These are phyloP conservation scores for Trametes meyenii DNA, from an alignment of 768 basidiomycete species.

Conservation along the genomic window DNA sequence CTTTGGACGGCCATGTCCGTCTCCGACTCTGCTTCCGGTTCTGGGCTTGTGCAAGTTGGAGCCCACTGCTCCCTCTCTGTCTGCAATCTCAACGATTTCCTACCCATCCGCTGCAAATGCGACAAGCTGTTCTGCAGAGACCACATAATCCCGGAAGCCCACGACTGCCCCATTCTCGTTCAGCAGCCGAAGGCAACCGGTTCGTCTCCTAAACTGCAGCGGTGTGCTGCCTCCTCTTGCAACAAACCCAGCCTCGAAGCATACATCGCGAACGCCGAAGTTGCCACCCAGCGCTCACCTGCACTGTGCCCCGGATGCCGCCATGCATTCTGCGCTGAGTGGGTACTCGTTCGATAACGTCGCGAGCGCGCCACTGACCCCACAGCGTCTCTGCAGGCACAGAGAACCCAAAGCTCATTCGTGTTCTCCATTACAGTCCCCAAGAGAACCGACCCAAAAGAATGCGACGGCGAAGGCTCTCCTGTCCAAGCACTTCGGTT, in stretches of 20 bases:
- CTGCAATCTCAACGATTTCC: conserved; percentile 71
- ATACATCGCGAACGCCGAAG: conserved; percentile 35
- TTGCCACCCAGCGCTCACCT: conserved; percentile 31
- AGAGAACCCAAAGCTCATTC: conserved; percentile 64
- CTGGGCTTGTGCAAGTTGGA: conserved; percentile 43
- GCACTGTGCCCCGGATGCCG: conserved; percentile 56
- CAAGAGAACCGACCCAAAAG: conserved; percentile 32
- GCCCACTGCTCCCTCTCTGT: conserved; percentile 60
- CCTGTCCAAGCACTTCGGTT: conserved; percentile 54
- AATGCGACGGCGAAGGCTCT: conserved; percentile 55
- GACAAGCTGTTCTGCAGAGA: conserved; percentile 59
- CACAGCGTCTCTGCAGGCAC: conserved; percentile 48
- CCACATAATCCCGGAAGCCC: conserved; percentile 63
- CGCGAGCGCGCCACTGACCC: not conserved
- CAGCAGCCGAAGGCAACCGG: not conserved
- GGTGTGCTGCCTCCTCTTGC: conserved; percentile 57
- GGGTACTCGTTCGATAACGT: conserved; percentile 24
- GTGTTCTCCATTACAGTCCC: conserved; percentile 41
- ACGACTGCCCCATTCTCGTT: conserved; percentile 49
- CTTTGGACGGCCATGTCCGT: not conserved
- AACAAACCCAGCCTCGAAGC: conserved; percentile 55
- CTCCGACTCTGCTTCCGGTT: not conserved
- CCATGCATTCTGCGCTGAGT: conserved; percentile 68
- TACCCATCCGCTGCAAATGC: conserved; percentile 76
- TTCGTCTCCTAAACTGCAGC: conserved; percentile 39